phyloP scores from a whole-genome alignment of 352 stramenopile genomes.

The Pelagophyceae sp. region DNA sequence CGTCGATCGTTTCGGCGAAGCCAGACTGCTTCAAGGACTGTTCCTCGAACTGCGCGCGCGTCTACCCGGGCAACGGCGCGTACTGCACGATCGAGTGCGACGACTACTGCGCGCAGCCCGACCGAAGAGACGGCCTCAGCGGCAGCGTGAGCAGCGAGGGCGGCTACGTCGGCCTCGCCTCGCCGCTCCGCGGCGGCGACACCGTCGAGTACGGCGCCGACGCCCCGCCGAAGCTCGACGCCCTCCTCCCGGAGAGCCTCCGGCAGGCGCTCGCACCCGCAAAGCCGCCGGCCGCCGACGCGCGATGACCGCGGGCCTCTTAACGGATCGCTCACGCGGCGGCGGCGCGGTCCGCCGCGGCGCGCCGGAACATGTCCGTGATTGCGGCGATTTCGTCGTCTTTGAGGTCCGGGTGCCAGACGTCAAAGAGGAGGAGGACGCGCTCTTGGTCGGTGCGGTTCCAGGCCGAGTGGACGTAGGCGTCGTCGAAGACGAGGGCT shows the following conservation, averaged over 20 bases:
- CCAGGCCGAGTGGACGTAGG: conserved; percentile 95
- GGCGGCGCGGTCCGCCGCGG: too few species aligned
- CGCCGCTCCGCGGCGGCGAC: not conserved
- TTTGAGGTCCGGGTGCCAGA: conserved; percentile 87
- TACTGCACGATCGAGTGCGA: not conserved
- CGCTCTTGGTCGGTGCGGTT: conserved; percentile 67
- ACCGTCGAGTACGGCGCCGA: not conserved
- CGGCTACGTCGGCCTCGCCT: not conserved
- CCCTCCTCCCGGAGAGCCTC: too few species aligned
- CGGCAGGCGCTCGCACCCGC: too few species aligned
- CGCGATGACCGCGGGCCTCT: too few species aligned
- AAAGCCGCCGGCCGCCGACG: too few species aligned
- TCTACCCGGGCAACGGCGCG: not conserved
- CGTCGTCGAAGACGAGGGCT: conserved; percentile 94
- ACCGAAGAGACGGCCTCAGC: not conserved
- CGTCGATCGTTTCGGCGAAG: too few species aligned
- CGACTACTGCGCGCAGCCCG: conserved; percentile 1
- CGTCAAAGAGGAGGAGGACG: conserved; percentile 82
- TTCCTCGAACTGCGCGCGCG: not conserved
- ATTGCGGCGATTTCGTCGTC: conserved; percentile 76
- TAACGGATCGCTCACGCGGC: too few species aligned
- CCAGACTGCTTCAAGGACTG: not conserved
- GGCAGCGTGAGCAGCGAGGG: not conserved
- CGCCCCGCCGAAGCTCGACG: too few species aligned
- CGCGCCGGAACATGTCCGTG: conserved; percentile 42